Percentiles rank a stretch among this genome's conserved stretches.
Conservation (phyloP, 2,329 filamentous ascomycete species). For the Talaromyces sp. region DNA sequence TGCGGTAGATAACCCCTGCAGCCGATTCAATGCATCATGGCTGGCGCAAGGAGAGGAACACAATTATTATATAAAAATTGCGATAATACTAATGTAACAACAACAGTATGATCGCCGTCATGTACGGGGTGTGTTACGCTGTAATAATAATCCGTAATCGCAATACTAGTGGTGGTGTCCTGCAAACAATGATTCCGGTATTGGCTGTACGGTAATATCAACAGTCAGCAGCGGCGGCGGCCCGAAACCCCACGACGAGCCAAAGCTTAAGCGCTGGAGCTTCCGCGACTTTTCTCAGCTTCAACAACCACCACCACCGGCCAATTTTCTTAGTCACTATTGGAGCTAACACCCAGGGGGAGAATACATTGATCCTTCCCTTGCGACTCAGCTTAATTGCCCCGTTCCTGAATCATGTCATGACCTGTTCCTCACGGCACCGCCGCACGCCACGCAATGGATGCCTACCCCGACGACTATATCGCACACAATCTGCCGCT, state of each 20-base stretch:
- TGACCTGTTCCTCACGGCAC: conserved; percentile 6
- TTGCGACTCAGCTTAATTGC: not conserved
- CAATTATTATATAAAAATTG: not conserved
- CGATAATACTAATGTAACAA: not conserved
- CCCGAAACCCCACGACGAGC: not conserved
- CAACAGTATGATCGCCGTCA: not conserved
- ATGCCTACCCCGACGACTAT: conserved; percentile 58
- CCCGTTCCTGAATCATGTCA: not conserved
- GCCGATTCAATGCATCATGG: not conserved
- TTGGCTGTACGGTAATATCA: not conserved
- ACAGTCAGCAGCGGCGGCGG: not conserved
- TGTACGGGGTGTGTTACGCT: not conserved
- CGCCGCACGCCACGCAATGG: conserved; percentile 36
- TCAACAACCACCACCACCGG: not conserved
- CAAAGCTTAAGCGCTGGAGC: not conserved
- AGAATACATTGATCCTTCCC: not conserved
- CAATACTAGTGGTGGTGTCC: no score
- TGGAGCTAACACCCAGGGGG: not conserved
- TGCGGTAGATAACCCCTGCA: not conserved
- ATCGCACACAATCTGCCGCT: conserved; percentile 83
- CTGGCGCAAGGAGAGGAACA: not conserved
- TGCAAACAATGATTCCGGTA: not conserved
- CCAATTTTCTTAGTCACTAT: not conserved
- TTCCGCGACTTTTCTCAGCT: not conserved
- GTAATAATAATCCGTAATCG: not conserved